Conservation (phyloP, 495 filamentous ascomycete genomes). For the Alectoria sarmentosa region DNA sequence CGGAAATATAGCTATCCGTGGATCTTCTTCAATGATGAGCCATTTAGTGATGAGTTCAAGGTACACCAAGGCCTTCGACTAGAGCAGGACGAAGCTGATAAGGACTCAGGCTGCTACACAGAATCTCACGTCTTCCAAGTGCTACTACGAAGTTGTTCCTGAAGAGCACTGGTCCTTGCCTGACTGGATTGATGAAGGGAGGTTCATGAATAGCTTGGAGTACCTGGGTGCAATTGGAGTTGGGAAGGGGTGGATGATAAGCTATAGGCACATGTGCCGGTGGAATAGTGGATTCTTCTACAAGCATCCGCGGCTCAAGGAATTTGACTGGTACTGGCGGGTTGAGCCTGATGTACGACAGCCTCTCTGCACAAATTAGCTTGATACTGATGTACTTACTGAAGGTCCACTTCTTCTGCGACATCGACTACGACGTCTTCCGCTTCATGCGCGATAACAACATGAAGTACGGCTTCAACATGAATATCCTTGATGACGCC, state of each 20-base stretch:
- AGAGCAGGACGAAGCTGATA: neutral
- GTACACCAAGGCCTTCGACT: constrained; percentile 17
- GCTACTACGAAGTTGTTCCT: constrained; percentile 37
- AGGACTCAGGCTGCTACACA: constrained; percentile 28
- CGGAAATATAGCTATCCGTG: constrained; percentile 35
- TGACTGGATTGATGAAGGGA: constrained; percentile 48
- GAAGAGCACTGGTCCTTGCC: constrained; percentile 46
- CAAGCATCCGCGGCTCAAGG: constrained; percentile 68
- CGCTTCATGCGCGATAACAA: constrained; percentile 82
- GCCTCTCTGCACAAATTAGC: constrained; percentile 37
- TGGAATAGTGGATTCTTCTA: constrained; percentile 88
- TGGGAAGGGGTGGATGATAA: constrained; percentile 48
- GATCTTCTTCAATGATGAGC: constrained; percentile 38
- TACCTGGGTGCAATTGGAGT: constrained; percentile 48
- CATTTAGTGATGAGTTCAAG: constrained; percentile 35
- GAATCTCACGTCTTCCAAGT: constrained; percentile 31
- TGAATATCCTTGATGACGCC: constrained; percentile 48
- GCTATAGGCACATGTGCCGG: constrained; percentile 76
- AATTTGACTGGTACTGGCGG: constrained; percentile 78
- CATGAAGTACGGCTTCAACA: constrained; percentile 69
- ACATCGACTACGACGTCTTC: constrained; percentile 85
- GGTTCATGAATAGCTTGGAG: constrained; percentile 46
- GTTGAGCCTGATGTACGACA: constrained; percentile 65
- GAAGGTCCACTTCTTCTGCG: constrained; percentile 48
- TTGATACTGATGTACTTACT: neutral